Base-by-base conservation (phyloP, 2,329 filamentous ascomycete genomes). In the Xylariaceae sp. region DNA sequence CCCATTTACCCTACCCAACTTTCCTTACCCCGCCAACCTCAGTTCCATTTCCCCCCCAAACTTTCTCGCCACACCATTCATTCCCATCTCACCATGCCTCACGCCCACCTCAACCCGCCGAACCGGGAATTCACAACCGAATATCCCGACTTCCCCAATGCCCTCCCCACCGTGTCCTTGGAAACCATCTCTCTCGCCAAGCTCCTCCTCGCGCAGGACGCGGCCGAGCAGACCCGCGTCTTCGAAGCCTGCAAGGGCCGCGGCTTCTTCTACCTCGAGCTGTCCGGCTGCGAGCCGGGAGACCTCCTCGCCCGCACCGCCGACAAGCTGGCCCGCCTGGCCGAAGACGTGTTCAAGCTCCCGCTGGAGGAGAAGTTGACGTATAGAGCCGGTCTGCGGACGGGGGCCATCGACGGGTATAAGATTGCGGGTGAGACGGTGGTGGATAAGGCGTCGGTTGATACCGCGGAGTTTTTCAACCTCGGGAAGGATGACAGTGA, bases 391-490 rank as follows among this genome's bases (percentile, higher is more conserved):
- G 43, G 49, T n/a, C 39, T 9, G 9, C 11, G 27, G 2, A 56
- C 34, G 6, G 60, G 62, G 27, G 56, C 63, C 41, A 60, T 71
- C 2, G 67, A 68, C 50, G 67, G 69, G 3, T 71, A 71, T 57
- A 71, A 71, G 56, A 46, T 50, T 9, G 65, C 64, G 1, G 69
- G 68, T 19, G 62, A 60, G 26, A 65, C 67, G 29, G 44, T 62
- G 27, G 61, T 67, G 30, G 68, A 70, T 57, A 62, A 60, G 41
- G 27, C 49, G 9, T 62, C 61, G 2, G 62, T 51, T 6, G 69
- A 71, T 50, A 68, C 64, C 8, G 68, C 67, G 47, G 67, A 71
- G 61, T 71, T 71, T 60, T 69, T 69, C 60, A 69, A 68, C 56
- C 57, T 70, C 1, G 60, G 61, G 51, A 71, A 71, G 56, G 66